Percentiles rank a stretch among this genome's conserved stretches.
Evolutionary conservation across 305 asterid genomes (phyloP).

Genomic region (Solanum hybrid): DNA sequence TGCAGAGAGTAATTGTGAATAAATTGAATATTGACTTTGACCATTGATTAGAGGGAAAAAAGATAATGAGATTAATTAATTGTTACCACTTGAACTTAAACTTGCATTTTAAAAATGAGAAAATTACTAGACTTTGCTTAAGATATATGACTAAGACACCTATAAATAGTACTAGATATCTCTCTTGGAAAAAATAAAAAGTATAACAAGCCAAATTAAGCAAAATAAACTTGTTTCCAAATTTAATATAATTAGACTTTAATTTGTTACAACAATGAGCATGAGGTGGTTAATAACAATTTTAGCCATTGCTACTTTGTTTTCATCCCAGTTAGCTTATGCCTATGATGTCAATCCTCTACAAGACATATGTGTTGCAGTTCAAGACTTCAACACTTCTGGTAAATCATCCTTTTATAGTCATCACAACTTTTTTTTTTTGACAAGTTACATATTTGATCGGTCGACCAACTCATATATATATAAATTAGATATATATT

Average conservation of each 20-base stretch:
- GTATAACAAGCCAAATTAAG: not conserved
- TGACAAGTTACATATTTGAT: not conserved
- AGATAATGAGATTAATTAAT: not conserved
- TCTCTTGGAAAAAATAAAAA: not conserved
- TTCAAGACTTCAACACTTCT: not conserved
- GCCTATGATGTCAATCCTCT: not conserved
- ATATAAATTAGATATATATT: not conserved
- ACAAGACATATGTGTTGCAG: slow-evolving; percentile 6
- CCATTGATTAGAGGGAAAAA: not conserved
- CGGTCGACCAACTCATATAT: no score
- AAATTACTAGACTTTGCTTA: not conserved
- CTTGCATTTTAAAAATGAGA: not conserved
- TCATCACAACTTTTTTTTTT: not conserved
- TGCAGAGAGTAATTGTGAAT: not conserved
- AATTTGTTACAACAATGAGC: not conserved
- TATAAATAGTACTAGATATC: not conserved
- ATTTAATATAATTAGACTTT: not conserved
- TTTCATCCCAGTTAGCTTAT: not conserved
- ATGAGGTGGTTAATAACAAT: not conserved
- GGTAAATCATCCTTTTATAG: not conserved
- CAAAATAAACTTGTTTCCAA: not conserved
- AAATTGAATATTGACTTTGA: not conserved
- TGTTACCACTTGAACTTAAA: not conserved
- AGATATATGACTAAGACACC: not conserved
- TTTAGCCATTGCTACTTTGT: not conserved